Percentiles rank a stretch among this genome's conserved stretches.
phyloP scores from a whole-genome alignment of 768 basidiomycete genomes.

The Tricholoma bakamatsutake region DNA sequence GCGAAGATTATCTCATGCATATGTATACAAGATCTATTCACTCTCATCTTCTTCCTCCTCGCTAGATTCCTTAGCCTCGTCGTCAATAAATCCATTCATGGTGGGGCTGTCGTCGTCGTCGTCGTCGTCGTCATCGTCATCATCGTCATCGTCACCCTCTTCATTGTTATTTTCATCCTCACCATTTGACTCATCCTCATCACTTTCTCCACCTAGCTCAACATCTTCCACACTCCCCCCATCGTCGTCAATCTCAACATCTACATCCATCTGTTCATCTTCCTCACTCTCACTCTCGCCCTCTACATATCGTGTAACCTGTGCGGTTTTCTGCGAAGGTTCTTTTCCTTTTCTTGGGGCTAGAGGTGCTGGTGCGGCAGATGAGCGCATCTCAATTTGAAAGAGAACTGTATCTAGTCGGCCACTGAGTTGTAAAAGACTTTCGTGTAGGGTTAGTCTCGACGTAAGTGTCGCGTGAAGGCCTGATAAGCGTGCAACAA shows the following conservation, averaged over 20 bases:
- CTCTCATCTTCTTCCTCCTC: constrained; percentile 42
- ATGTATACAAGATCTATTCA: constrained; percentile 29
- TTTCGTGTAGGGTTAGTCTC: constrained; percentile 78
- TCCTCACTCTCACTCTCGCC: constrained; percentile 74
- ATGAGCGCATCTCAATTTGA: constrained; percentile 85
- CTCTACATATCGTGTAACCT: constrained; percentile 60
- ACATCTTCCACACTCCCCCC: constrained; percentile 76
- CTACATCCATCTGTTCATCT: constrained; percentile 48
- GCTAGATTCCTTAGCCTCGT: constrained; percentile 51
- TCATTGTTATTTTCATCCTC: constrained; percentile 37
- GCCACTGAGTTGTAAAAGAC: constrained; percentile 79
- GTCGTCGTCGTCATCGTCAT: constrained; percentile 33
- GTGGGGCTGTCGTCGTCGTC: constrained; percentile 34
- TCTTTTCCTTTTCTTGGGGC: constrained; percentile 35
- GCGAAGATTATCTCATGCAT: not conserved
- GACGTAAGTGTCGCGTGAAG: constrained; percentile 78
- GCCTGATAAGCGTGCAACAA: constrained; percentile 80
- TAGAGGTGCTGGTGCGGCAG: constrained; percentile 56
- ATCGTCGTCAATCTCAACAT: constrained; percentile 61
- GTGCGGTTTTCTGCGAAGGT: constrained; percentile 24
- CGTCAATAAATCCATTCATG: constrained; percentile 49
- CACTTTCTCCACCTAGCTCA: constrained; percentile 62
- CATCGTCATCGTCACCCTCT: constrained; percentile 48
- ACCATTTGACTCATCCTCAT: constrained; percentile 35
- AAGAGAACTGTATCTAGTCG: constrained; percentile 90